Evolutionary conservation across 176 grass and related monocot genomes (phyloP), one percentile per base, ranked within the genome.

Genomic region (Lolium rigidum): DNA sequence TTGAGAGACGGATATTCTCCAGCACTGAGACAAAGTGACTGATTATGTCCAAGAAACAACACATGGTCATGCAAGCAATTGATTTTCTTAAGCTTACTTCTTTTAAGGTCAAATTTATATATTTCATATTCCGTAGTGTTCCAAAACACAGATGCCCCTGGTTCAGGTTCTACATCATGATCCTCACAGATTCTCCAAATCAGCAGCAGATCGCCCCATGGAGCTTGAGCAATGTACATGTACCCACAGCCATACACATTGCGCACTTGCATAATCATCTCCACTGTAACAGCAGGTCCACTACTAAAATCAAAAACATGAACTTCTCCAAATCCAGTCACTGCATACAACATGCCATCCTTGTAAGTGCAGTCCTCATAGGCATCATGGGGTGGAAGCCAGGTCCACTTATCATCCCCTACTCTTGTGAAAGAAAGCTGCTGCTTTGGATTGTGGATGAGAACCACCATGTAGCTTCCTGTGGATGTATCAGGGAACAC

Each of bases 291-390:
- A 5, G 21, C 5, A 14, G 62, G 26, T 1, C 62, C 61, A 52
- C 26, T n/a, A 20, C 41, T 43, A 43, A 81, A 2, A 68, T 81
- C 15, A 31, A 81, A 68, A 1, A 17, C 6, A 4, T 67, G 9
- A 12, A 68, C 18, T 52, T 81, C 79, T 31, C 62, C 79, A 0
- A 16, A 50, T 67, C 0, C 0, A 31, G 60, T 51, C 24, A 80
- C 60, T 12, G 62, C 79, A 81, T 81, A 68, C 49, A 81, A 37
- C 10, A 81, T 15, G 64, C 46, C 79, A 81, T 67, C 61, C 16
- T 67, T 67, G 46, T 67, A 67, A 17, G 12, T 52, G 44, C 79
- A 81, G 9, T 80, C 78, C 0, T 5, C 1, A 46, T 60, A n/a
- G 31, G 3, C 1, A 8, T 5, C 26, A 6, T 51, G 15, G 8